Evolutionary conservation across 768 basidiomycete species (phyloP).

Genomic region (Favolaschia claudopus): DNA sequence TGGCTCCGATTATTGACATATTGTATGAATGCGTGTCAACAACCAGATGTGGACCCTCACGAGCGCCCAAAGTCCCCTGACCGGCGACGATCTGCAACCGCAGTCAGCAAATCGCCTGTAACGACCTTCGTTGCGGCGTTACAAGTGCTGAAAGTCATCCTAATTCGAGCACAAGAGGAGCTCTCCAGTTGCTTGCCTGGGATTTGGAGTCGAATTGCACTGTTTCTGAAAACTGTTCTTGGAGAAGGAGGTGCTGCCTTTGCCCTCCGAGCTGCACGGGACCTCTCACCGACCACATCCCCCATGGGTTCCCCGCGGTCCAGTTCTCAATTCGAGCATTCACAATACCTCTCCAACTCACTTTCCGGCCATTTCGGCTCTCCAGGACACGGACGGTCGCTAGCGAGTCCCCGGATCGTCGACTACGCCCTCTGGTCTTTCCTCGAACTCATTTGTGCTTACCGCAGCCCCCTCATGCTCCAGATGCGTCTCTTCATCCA

Average conservation of each 20-base stretch:
- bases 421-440: constrained; percentile 81
- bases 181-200: constrained; percentile 61
- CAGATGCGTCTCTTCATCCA: constrained; percentile 73
- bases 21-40: constrained; percentile 60
- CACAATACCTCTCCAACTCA: constrained; percentile 34
- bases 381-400: constrained; percentile 29
- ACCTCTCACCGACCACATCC: constrained; percentile 56
- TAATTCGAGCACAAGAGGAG: constrained; percentile 69
- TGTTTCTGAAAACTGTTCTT: constrained; percentile 58
- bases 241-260: constrained; percentile 70
- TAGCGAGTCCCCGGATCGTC: constrained; percentile 59
- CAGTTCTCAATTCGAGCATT: constrained; percentile 49
- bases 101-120: constrained; percentile 39
- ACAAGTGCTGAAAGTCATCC: constrained; percentile 72
- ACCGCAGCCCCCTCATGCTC: constrained; percentile 66
- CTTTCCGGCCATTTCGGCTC: constrained; percentile 35
- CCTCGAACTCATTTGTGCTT: constrained; percentile 69
- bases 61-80: constrained; percentile 60
- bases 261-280: constrained; percentile 47
- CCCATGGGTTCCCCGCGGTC: constrained; percentile 60
- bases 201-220: constrained; percentile 69
- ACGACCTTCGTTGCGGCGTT: constrained; percentile 58
- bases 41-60: constrained; percentile 31
- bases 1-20: constrained; percentile 74
- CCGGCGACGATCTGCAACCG: constrained; percentile 33